These are phyloP conservation scores for Limtongozyma cylindracea DNA, from an alignment of 805 yeast genomes.

Conservation along the genomic window DNA sequence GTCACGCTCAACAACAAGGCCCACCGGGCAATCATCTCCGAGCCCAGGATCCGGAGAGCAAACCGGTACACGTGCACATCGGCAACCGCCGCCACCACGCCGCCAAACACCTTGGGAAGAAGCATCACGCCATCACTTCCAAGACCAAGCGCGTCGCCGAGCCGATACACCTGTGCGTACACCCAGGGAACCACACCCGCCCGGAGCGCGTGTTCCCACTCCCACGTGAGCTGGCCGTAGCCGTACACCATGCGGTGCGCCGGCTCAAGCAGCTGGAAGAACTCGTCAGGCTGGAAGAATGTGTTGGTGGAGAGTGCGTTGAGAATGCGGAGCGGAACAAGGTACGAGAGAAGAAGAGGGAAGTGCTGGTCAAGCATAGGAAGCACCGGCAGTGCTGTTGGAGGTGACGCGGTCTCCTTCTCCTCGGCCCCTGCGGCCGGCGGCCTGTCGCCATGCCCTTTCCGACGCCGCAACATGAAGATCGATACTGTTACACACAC, in stretches of 20 bases:
- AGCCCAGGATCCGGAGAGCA: constrained; percentile 10
- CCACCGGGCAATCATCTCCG: constrained; percentile 10
- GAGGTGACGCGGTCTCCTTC: too few relatives aligned
- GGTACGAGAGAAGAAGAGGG: too few relatives aligned
- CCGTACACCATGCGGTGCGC: constrained; percentile 60
- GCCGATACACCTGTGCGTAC: too few relatives aligned
- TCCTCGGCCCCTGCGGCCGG: too few relatives aligned
- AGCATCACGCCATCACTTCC: too few relatives aligned
- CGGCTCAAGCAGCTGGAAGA: constrained; percentile 79
- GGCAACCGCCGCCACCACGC: constrained; percentile 40
- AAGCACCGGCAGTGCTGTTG: too few relatives aligned
- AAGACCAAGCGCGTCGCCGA: constrained; percentile 9
- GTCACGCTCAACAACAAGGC: constrained; percentile 24
- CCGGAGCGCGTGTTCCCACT: constrained; percentile 58
- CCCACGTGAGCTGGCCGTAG: constrained; percentile 83
- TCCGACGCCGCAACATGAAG: too few relatives aligned
- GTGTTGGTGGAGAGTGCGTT: constrained; percentile 45
- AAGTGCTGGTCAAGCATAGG: too few relatives aligned
- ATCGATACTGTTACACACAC: too few relatives aligned
- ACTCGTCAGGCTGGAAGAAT: constrained; percentile 92
- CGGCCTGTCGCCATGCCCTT: too few relatives aligned
- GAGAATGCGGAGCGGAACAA: constrained; percentile 28
- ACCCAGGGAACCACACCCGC: constrained; percentile 3
- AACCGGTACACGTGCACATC: constrained; percentile 36
- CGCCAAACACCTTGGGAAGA: constrained; percentile 48